Evolutionary conservation across 1,284 basidiomycete genomes (phyloP), one percentile per base, ranked within the genome.

Genomic region (Trichosporon inkin): DNA sequence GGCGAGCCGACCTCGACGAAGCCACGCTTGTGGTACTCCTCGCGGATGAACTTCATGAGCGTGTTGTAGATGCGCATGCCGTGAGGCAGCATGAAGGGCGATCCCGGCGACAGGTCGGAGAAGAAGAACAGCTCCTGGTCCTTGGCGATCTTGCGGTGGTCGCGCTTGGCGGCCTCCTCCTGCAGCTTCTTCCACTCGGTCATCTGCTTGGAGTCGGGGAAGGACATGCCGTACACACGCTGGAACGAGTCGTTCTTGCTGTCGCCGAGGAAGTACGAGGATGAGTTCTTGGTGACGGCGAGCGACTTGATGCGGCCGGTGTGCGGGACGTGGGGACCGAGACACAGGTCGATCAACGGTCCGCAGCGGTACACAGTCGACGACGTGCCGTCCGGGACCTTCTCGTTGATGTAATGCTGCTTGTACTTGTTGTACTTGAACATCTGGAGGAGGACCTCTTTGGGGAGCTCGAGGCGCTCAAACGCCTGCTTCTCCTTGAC

Each of bases 401-500:
- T 98, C 68, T 87, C 85, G 75, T 95, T 86, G 74, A 99, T 99
- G 74, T 99, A 86, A 78, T 98, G 88, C 73, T 88, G 86, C 82
- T 99, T 99, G 83, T 97, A 99, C 79, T 94, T 96, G 84, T 99
- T 99, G 81, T 99, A 99, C 92, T 84, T 83, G 81, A 99, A 99
- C 95, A 99, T 98, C 80, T 98, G 87, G 55, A 98, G 82, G 6
- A 99, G 83, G 40, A 88, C 88, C 79, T 97, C 91, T 80, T 99
- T 99, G 34, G 92, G 86, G 52, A 98, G 86, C 37, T 94, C 87
- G 24, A 98, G 82, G 52, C 96, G 87, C 79, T 99, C 94, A 69
- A 99, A 99, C 76, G 88, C 89, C 80, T 99, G 96, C 80, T 91
- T 96, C 68, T 98, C 94, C 81, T 97, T 98, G 78, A 97, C 84